Evolutionary conservation across 1,139 yeast species (phyloP).

Genomic region (Suhomyces maxii): DNA sequence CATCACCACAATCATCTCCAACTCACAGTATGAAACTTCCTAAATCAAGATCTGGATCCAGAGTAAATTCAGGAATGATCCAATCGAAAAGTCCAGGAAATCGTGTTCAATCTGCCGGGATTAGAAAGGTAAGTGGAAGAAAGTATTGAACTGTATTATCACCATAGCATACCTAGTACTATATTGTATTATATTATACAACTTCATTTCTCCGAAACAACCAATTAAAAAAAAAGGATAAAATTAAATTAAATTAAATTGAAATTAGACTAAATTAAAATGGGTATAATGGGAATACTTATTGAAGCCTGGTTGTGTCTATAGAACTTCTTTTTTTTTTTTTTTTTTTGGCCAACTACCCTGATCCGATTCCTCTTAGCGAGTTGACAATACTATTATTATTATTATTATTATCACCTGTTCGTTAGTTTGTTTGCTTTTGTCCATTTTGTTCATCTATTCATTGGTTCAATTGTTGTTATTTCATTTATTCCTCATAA

Average conservation of each 20-base stretch:
- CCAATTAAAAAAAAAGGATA: neutral
- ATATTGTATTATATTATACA: slow-evolving; percentile 2
- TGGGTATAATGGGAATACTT: too few species aligned
- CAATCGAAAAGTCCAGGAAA: slow-evolving; percentile 19
- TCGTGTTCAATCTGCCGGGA: slow-evolving; percentile 40
- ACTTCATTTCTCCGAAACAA: neutral
- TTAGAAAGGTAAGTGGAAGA: slow-evolving; percentile 37
- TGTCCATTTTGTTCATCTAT: neutral
- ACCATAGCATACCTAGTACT: slow-evolving; percentile 3
- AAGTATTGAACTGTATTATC: slow-evolving; percentile 8
- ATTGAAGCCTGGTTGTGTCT: too few species aligned
- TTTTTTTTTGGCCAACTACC: too few species aligned
- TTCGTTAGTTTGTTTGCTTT: neutral
- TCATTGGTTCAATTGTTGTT: slow-evolving; percentile 6
- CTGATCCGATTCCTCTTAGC: too few species aligned
- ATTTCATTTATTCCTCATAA: slow-evolving; percentile 31
- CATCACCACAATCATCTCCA: slow-evolving; percentile 36
- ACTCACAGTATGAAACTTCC: slow-evolving; percentile 29
- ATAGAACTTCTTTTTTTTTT: too few species aligned
- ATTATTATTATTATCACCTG: neutral
- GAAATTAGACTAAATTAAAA: too few species aligned
- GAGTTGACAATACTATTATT: too few species aligned
- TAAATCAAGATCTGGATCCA: slow-evolving; percentile 35
- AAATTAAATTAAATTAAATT: too few species aligned
- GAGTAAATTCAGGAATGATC: slow-evolving; percentile 28